Base-by-base conservation (phyloP, 129 eudicot genomes). In the Solidago caesia region DNA sequence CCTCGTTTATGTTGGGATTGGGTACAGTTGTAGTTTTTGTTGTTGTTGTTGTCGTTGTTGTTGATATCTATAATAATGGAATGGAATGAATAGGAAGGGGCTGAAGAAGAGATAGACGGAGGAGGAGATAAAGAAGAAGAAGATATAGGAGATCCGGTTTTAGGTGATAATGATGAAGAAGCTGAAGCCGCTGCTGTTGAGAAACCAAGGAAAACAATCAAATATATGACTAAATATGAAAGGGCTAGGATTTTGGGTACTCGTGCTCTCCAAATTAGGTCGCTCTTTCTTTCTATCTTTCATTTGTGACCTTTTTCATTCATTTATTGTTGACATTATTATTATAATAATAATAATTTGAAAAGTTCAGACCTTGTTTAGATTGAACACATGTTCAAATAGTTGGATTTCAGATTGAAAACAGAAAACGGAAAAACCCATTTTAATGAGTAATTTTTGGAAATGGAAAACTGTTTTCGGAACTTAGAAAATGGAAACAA, bases 251-350 rank as follows among this genome's bases (percentile, higher is more conserved):
- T 93, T 13, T 68, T 93, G 84, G 98, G 98, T 60, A 93, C 98
- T 2, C 92, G 98, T 25, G 98, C 98, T 4, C 83, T 93, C 66
- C 98, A 93, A 82, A 90, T 93, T 51, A 93, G 98, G 98, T 92
- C 14, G 44, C 12, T 2, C 58, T 33, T 51, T 33, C 45, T 4
- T 66, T 27, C n/a, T 21, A 0, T 21, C 21, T 21, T 21, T 21
- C 21, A 21, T 21, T 21, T 21, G 13, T 67, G 4, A 7, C 57
- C 6, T n/a, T 29, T 16, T 51, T 49, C 44, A 13, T 47, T 43
- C 49, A n/a, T 61, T 10, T 11, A 9, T 33, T 44, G 4, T 3
- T 45, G 6, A 58, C 25, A 1, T 9, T 10, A 67, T 5, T 5
- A 10, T 13, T 59, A 53, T 53, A 1, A 7, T n/a, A 53, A 21